phyloP scores from a whole-genome alignment of 768 basidiomycete genomes.

The Mycena maculata region DNA sequence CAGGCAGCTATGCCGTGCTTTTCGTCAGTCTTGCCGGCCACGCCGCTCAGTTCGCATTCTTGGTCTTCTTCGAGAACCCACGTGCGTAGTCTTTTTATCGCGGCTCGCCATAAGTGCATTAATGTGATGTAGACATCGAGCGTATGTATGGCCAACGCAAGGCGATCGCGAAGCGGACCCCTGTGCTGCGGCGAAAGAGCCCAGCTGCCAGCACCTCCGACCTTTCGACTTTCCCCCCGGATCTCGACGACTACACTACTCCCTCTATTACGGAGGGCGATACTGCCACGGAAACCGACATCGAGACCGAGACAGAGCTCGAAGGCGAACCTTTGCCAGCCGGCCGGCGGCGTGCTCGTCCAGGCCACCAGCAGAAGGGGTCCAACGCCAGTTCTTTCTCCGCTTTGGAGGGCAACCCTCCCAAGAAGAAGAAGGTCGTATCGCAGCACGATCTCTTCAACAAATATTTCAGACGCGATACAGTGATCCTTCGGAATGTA shows the following conservation, averaged over 20 bases:
- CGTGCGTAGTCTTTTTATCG: conserved; percentile 64
- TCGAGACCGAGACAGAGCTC: conserved; percentile 71
- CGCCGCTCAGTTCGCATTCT: conserved; percentile 95
- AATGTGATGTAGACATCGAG: conserved; percentile 78
- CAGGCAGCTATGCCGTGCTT: conserved; percentile 89
- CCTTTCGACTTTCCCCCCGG: conserved; percentile 35
- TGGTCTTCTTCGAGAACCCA: conserved; percentile 96
- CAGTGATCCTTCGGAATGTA: conserved; percentile 81
- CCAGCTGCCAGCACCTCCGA: conserved; percentile 33
- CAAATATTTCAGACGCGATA: conserved; percentile 91
- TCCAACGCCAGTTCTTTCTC: conserved; percentile 50
- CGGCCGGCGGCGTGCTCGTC: conserved; percentile 8
- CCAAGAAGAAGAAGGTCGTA: conserved; percentile 45
- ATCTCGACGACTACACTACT: conserved; percentile 51
- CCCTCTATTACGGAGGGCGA: conserved; percentile 79
- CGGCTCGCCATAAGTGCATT: conserved; percentile 14
- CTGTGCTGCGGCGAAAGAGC: conserved; percentile 52
- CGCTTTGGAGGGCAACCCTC: conserved; percentile 38
- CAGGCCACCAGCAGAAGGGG: conserved; percentile 38
- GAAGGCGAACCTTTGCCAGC: conserved; percentile 49
- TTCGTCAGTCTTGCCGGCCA: conserved; percentile 96
- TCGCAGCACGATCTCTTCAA: conserved; percentile 92
- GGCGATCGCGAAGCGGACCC: conserved; percentile 86
- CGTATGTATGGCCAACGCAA: conserved; percentile 94
- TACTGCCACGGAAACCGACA: conserved; percentile 77